These are phyloP conservation scores for Geotrichum carabidarum DNA, from an alignment of 1,139 yeast genomes.

Conservation along the genomic window DNA sequence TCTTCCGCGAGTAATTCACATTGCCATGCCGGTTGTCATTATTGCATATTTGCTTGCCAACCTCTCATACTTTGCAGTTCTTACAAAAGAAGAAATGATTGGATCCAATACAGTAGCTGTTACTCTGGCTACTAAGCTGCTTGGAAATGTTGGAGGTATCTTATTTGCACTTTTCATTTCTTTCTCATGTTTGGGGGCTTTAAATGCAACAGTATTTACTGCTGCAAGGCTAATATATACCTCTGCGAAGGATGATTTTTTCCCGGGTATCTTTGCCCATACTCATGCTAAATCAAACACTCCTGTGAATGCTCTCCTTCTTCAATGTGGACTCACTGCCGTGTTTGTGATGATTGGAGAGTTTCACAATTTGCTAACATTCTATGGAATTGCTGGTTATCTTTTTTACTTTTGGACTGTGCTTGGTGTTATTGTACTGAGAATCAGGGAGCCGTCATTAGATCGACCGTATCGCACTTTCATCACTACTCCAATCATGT, in stretches of 20 bases:
- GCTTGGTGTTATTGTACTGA: slow-evolving; percentile 38
- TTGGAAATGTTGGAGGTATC: slow-evolving; percentile 34
- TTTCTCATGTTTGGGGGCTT: slow-evolving; percentile 41
- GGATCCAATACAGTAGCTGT: slow-evolving; percentile 39
- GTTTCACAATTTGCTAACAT: slow-evolving; percentile 37
- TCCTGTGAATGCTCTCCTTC: slow-evolving; percentile 38
- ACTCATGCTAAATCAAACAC: slow-evolving; percentile 32
- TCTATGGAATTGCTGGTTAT: slow-evolving; percentile 42
- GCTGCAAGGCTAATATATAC: slow-evolving; percentile 39
- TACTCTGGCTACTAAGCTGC: slow-evolving; percentile 34
- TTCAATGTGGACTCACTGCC: slow-evolving; percentile 34
- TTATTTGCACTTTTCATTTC: slow-evolving; percentile 38
- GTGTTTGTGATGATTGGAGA: slow-evolving; percentile 38
- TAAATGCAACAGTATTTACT: slow-evolving; percentile 41
- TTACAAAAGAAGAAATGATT: slow-evolving; percentile 35
- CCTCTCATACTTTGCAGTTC: slow-evolving; percentile 38
- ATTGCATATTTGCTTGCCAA: slow-evolving; percentile 39
- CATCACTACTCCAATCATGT: slow-evolving; percentile 38
- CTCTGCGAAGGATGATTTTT: slow-evolving; percentile 37
- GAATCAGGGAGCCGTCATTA: slow-evolving; percentile 37
- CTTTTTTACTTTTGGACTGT: slow-evolving; percentile 41
- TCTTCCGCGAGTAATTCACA: slow-evolving; percentile 40
- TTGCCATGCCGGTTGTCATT: slow-evolving; percentile 42
- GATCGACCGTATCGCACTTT: slow-evolving; percentile 40
- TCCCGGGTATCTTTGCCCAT: slow-evolving; percentile 36